A percentile compares a stretch with the other conserved stretches of the same genome.
These are phyloP conservation scores for Leonotis leonurus DNA, from an alignment of 257 asterid genomes.

Conservation along the genomic window DNA sequence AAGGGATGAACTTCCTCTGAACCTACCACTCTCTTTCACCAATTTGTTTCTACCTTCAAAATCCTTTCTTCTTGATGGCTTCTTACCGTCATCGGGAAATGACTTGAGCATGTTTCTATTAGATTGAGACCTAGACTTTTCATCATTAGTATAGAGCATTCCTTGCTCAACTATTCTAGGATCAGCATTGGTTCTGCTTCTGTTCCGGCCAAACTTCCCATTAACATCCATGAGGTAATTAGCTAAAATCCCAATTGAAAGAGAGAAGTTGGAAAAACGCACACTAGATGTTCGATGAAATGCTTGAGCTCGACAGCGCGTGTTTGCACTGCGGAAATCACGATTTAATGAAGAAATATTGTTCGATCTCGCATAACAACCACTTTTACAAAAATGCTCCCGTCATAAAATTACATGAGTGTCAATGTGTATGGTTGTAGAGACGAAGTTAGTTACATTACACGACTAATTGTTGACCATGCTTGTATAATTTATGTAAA, in stretches of 20 bases:
- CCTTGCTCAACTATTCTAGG: slow-evolving; percentile 18
- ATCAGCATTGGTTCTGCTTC: slow-evolving; percentile 47
- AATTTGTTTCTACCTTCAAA: slow-evolving; percentile 9
- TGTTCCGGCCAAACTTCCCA: slow-evolving; percentile 30
- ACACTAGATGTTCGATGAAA: neutral
- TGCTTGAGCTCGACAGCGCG: neutral
- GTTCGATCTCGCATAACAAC: too few relatives aligned
- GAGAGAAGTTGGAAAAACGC: neutral
- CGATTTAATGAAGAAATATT: too few relatives aligned
- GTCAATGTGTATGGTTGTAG: too few relatives aligned
- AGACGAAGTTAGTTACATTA: too few relatives aligned
- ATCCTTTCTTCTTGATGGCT: slow-evolving; percentile 20
- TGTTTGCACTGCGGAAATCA: too few relatives aligned
- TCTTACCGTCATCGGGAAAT: slow-evolving; percentile 19
- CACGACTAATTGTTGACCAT: too few relatives aligned
- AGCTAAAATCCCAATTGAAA: neutral
- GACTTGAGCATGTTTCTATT: slow-evolving; percentile 6
- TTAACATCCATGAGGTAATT: too few relatives aligned
- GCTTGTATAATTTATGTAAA: too few relatives aligned
- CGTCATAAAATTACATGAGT: too few relatives aligned
- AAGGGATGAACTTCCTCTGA: slow-evolving; percentile 21
- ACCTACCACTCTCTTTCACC: slow-evolving; percentile 18
- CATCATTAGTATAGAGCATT: slow-evolving; percentile 9
- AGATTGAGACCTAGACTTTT: slow-evolving; percentile 20
- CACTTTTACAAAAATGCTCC: too few relatives aligned